Evolutionary conservation across 2,329 filamentous ascomycete genomes (phyloP), one percentile per base, ranked within the genome.

Genomic region (Trichoderma guizhouense): DNA sequence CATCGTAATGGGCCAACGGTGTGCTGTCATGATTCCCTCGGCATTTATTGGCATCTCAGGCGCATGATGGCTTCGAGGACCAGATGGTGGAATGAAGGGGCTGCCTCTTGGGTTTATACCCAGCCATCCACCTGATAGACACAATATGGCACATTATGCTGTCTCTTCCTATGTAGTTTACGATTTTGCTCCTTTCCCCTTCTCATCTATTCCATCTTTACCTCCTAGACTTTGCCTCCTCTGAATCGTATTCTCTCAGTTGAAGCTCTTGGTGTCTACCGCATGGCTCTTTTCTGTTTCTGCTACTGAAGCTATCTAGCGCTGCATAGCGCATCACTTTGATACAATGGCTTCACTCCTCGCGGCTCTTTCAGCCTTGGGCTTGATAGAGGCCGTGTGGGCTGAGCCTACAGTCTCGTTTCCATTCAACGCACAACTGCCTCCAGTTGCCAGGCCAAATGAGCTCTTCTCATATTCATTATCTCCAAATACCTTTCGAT

Each of bases 371-470:
- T 72, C 75, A 72, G 67, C 76, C 72, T 73, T 82, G 61, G 72
- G 77, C 43, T 72, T 83, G 70, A 51, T 78, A 53, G 74, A 74
- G 32, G 74, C 81, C 39, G 79, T 79, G n/a, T 74, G 72, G 47
- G 79, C 82, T 67, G 77, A 80, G 21, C 87, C 87, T 12, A 77
- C 79, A 28, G 78, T 85, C 62, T 82, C 84, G 61, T 95, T 95
- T 76, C 94, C 94, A 1, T 86, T 97, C 80, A 97, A 96, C 81
- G 90, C 93, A 3, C 94, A 97, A 80, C 87, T 97, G 1, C 94
- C 94, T 36, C 91, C 92, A 4, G 91, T 95, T 68, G 94, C 93
- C 24, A 88, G 92, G 74, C 84, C 92, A 72, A 88, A 87, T 53
- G 79, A 91, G 76, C 84, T 86, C 3, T 96, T 93, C 80, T 87